Evolutionary conservation across 169 alveolate species (phyloP).

Genomic region (Condylostoma magnum): DNA sequence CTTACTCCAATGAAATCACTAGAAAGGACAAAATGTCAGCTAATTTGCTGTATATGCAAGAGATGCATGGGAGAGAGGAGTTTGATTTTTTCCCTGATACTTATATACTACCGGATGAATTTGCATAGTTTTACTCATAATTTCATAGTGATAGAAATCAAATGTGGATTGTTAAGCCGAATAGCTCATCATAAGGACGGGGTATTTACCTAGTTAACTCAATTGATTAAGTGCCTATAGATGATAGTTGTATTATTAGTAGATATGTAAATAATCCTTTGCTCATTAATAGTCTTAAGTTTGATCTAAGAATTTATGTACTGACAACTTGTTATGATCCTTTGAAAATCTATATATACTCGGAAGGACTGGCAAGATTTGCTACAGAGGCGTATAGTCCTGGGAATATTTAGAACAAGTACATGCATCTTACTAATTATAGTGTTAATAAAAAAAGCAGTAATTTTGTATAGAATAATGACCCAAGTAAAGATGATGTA

Average conservation of each 20-base stretch:
- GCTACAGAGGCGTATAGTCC: conserved; percentile 59
- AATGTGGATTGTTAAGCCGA: conserved; percentile 62
- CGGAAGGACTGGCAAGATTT: conserved; percentile 80
- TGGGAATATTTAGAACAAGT: conserved; percentile 44
- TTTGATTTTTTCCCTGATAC: conserved; percentile 70
- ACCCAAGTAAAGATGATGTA: conserved; percentile 50
- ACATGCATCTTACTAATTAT: conserved; percentile 79
- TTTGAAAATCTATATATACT: conserved; percentile 61
- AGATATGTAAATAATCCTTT: conserved; percentile 53
- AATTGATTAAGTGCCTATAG: conserved; percentile 46
- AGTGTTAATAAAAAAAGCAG: conserved; percentile 67
- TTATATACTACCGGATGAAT: conserved; percentile 63
- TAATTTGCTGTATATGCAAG: conserved; percentile 55
- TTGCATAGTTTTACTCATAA: conserved; percentile 39
- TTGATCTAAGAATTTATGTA: conserved; percentile 56
- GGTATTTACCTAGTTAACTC: conserved; percentile 53
- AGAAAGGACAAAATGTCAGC: conserved; percentile 58
- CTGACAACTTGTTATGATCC: conserved; percentile 52
- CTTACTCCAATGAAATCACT: conserved; percentile 52
- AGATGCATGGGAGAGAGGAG: conserved; percentile 39
- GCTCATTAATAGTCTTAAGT: conserved; percentile 58
- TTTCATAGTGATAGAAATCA: conserved; percentile 31
- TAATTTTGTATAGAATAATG: conserved; percentile 61
- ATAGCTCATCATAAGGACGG: conserved; percentile 53
- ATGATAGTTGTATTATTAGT: conserved; percentile 36